Evolutionary conservation across 2,329 filamentous ascomycete genomes (phyloP).

Genomic region (Aspergillus versicolor): DNA sequence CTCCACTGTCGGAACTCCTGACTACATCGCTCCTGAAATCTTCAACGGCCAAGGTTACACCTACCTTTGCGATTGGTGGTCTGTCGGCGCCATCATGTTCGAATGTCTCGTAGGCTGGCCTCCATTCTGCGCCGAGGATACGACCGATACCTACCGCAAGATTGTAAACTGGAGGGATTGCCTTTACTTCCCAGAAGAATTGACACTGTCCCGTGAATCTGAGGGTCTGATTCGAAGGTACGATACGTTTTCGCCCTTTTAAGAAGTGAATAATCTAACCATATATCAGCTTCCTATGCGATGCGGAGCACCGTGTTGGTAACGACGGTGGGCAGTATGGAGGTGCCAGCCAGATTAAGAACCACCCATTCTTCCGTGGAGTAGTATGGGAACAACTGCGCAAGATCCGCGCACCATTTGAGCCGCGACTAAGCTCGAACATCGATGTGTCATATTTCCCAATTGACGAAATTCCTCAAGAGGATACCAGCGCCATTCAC

Average conservation of each 20-base stretch:
- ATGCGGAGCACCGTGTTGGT: conserved; percentile 87
- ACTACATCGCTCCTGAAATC: conserved; percentile 98
- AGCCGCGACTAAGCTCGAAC: conserved; percentile 87
- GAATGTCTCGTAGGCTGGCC: conserved; percentile 98
- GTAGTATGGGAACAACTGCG: conserved; percentile 93
- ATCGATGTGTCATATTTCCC: conserved; percentile 99
- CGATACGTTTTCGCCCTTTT: conserved; percentile 28
- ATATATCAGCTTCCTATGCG: conserved; percentile 76
- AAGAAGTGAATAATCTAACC: conserved; percentile 22
- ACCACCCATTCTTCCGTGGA: conserved; percentile 92
- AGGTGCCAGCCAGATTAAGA: conserved; percentile 89
- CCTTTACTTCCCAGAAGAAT: conserved; percentile 94
- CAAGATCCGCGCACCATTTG: conserved; percentile 90
- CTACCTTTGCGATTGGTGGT: conserved; percentile 99
- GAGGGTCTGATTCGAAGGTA: conserved; percentile 91
- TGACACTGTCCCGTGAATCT: conserved; percentile 81
- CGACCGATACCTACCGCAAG: conserved; percentile 97
- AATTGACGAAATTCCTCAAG: conserved; percentile 96
- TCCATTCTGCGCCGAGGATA: conserved; percentile 96
- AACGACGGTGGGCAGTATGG: conserved; percentile 58
- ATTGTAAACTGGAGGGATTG: conserved; percentile 98
- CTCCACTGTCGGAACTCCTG: conserved; percentile 94
- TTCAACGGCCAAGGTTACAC: conserved; percentile 96
- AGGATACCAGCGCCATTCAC: conserved; percentile 83
- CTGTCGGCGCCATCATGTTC: conserved; percentile 98